These are phyloP conservation scores for Bullera alba DNA, from an alignment of 768 basidiomycete species.

Conservation along the genomic window DNA sequence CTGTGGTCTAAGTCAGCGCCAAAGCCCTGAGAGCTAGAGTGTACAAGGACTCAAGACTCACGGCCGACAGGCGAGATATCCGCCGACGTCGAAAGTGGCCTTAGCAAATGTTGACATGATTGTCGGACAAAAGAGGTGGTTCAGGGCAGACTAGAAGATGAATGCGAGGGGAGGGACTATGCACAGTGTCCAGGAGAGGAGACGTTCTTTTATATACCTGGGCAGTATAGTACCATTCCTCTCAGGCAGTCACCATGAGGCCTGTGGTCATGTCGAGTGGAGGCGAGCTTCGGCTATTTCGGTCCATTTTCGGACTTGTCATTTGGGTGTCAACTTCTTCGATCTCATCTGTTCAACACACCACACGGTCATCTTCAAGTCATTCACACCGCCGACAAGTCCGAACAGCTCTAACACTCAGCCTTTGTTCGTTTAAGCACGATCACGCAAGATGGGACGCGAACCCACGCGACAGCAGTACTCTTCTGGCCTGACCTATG, in stretches of 20 bases:
- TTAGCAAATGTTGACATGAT: constrained; percentile 72
- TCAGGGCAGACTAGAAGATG: too few relatives aligned
- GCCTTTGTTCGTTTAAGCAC: not conserved
- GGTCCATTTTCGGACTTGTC: too few relatives aligned
- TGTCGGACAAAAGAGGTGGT: not conserved
- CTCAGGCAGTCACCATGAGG: too few relatives aligned
- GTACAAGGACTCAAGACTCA: constrained; percentile 6
- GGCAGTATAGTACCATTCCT: too few relatives aligned
- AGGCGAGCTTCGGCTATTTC: too few relatives aligned
- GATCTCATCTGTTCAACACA: not conserved
- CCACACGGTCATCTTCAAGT: not conserved
- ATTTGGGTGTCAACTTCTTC: not conserved
- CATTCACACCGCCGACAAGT: not conserved
- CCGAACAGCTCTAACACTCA: constrained; percentile 1
- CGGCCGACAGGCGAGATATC: constrained; percentile 64
- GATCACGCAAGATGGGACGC: constrained; percentile 8
- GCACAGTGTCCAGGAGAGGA: too few relatives aligned
- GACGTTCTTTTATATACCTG: too few relatives aligned
- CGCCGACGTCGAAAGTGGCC: constrained; percentile 59
- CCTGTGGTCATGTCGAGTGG: too few relatives aligned
- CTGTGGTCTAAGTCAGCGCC: constrained; percentile 1
- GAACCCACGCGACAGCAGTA: constrained; percentile 7
- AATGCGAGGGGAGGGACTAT: too few relatives aligned
- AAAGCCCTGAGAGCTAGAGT: not conserved
- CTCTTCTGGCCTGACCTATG: constrained; percentile 18